Base-by-base conservation (phyloP, 495 filamentous ascomycete genomes). In the Aspergillus incahuasiensis region DNA sequence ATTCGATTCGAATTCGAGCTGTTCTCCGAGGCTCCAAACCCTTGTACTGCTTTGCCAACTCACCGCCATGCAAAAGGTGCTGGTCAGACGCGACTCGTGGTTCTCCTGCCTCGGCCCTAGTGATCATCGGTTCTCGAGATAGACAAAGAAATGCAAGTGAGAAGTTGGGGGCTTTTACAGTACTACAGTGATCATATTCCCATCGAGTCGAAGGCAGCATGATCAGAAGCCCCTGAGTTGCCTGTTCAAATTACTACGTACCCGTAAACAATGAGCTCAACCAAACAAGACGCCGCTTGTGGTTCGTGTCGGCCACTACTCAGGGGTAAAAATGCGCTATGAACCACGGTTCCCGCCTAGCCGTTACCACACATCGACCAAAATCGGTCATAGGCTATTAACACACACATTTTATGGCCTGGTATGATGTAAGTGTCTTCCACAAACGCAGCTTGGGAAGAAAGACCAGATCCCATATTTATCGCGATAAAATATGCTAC, bases 311-410 rank as follows among this genome's bases (percentile, higher is more conserved):
- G 48, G 32, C 60, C 63, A n/a, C n/a, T 50, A 47, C 58, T 66
- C 63, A 66, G 66, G 66, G 71, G 69, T 69, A 66, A 59, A 62
- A 58, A 22, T 49, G 39, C 51, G 30, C 54, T 49, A 54, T 39
- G 66, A 68, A 71, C 71, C 71, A 65, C 63, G 71, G 69, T 65
- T 69, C 62, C 47, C 48, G 43, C 43, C 42, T 52, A 28, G 45
- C 42, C 19, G 44, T 60, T 49, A 47, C 39, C 54, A 52, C 32
- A 47, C 43, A 6, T 43, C 22, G 38, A 42, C 8, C 5, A 22
- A 25, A n/a, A 18, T 16, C 46, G 25, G 46, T 35, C 22, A 13
- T 11, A 34, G 16, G 30, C 48, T 40, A 43, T n/a, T 43, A 46
- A 49, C 46, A 25, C 38, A 25, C 50, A 52, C 25, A 38, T 13